Evolutionary conservation across 495 filamentous ascomycete species (phyloP).

Genomic region (Pseudevernia furfuracea): DNA sequence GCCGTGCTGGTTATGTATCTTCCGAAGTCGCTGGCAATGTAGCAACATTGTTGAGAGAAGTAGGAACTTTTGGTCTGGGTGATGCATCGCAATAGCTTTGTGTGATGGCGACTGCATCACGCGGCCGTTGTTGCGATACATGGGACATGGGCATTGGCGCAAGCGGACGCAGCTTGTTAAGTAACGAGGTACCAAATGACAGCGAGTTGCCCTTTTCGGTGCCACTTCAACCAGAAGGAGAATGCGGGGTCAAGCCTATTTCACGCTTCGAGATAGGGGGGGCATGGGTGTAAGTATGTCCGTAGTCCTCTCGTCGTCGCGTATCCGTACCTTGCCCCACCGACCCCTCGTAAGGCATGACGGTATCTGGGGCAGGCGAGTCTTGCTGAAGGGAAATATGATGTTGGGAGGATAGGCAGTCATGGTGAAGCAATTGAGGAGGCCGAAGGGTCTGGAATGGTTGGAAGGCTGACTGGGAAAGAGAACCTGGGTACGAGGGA

Average conservation of each 20-base stretch:
- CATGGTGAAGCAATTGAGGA: neutral
- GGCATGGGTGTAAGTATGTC: neutral
- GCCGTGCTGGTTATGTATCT: slow-evolving; percentile 14
- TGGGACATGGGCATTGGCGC: slow-evolving; percentile 19
- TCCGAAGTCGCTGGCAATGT: slow-evolving; percentile 14
- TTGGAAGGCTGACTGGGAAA: neutral
- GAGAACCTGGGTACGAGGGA: neutral
- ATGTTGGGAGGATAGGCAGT: neutral
- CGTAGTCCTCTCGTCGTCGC: slow-evolving; percentile 8
- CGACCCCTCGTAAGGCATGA: neutral
- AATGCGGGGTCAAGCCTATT: slow-evolving; percentile 19
- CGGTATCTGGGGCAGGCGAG: neutral
- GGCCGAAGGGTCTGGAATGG: neutral
- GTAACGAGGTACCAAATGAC: slow-evolving; percentile 13
- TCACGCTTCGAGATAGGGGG: slow-evolving; percentile 10
- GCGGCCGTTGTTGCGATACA: slow-evolving; percentile 13
- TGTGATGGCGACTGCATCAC: slow-evolving; percentile 16
- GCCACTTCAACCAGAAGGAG: slow-evolving; percentile 11
- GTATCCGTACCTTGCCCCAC: slow-evolving; percentile 4
- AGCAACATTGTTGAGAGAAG: slow-evolving; percentile 15
- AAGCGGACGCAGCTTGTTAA: slow-evolving; percentile 13
- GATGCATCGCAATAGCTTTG: slow-evolving; percentile 6
- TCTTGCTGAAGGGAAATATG: neutral
- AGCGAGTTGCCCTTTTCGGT: slow-evolving; percentile 19
- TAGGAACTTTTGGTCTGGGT: slow-evolving; percentile 7